Base-by-base conservation (phyloP, 2,329 filamentous ascomycete species). In the Xylaria sp. region DNA sequence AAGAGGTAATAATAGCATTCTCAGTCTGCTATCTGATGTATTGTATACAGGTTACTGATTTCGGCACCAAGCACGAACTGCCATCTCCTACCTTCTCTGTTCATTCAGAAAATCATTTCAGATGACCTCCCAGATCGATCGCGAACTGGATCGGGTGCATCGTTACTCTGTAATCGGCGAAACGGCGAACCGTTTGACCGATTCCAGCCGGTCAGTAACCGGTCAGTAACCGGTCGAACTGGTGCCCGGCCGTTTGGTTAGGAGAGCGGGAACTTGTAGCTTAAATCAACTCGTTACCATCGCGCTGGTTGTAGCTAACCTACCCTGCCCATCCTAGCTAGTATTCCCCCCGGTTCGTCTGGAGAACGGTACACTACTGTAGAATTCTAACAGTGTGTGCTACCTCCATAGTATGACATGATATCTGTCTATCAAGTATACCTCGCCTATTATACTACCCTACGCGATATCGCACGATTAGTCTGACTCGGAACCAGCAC, bases 281-380 rank as follows among this genome's bases (percentile, higher is more conserved):
- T 56, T 34, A 44, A 56, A 25, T 41, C 37, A 63, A 31, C 59
- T 23, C 28, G 39, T 48, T 63, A 56, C 61, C 62, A 57, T 57
- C 20, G 9, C 34, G 54, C 15, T 28, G 41, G 62, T 56, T 56
- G 54, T 39, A 64, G 12, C 20, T 37, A 23, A 34, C 23, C 20
- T 52, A 46, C 23, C 9, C 8, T 13, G 31, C n/a, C 18, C 12
- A 20, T 61, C 18, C 52, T 18, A 15, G 15, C 37, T 37, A 37
- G 34, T 37, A 37, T 23, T 56, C 39, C n/a, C n/a, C 51, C 28
- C n/a, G 25, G 39, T 41, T 56, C 23, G 41, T 63, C 56, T 63
- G 44, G 51, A 51, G 54, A 41, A 57, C 31, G 31, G 54, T 51
- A 59, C 34, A 52, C 13, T 54, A 57, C 37, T 48, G 18, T 20